A percentile compares a stretch with the other conserved stretches of the same genome.
phyloP scores from a whole-genome alignment of 2,329 filamentous ascomycete genomes.

The Fusarium sp. region DNA sequence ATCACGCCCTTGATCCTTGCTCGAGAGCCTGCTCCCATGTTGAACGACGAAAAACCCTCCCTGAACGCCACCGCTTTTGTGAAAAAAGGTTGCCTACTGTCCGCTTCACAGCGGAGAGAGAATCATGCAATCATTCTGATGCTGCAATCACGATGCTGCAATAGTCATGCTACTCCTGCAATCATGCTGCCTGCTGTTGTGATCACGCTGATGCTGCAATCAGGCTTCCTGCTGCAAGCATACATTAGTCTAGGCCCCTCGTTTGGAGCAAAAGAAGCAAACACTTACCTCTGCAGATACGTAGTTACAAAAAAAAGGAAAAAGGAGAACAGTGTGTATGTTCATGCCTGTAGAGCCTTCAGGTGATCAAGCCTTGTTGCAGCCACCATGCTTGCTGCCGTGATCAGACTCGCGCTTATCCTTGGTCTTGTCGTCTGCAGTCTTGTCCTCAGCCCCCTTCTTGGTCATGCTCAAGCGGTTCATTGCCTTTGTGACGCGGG shows the following conservation, averaged over 20 bases:
- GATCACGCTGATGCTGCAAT: background rate
- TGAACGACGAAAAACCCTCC: background rate
- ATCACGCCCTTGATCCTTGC: background rate
- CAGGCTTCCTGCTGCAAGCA: background rate
- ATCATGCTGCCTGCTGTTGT: background rate
- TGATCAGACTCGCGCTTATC: background rate
- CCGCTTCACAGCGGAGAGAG: background rate
- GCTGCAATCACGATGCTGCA: background rate
- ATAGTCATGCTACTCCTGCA: background rate
- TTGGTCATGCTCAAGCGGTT: background rate
- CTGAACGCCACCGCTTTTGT: background rate
- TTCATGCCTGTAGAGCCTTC: background rate
- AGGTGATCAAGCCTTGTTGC: background rate
- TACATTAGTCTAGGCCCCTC: background rate
- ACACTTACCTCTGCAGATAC: background rate
- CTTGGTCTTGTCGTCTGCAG: background rate
- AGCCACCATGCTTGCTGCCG: background rate
- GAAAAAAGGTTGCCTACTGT: background rate
- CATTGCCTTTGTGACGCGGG: background rate
- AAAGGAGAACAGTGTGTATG: background rate
- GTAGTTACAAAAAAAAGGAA: background rate
- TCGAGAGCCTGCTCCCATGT: background rate
- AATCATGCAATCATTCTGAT: background rate
- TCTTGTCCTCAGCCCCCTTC: background rate
- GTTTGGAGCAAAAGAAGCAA: background rate